A percentile compares a stretch with the other conserved stretches of the same genome.
phyloP scores from a whole-genome alignment of 371 early-diverging fungal genomes.

The Mucor lusitanicus region DNA sequence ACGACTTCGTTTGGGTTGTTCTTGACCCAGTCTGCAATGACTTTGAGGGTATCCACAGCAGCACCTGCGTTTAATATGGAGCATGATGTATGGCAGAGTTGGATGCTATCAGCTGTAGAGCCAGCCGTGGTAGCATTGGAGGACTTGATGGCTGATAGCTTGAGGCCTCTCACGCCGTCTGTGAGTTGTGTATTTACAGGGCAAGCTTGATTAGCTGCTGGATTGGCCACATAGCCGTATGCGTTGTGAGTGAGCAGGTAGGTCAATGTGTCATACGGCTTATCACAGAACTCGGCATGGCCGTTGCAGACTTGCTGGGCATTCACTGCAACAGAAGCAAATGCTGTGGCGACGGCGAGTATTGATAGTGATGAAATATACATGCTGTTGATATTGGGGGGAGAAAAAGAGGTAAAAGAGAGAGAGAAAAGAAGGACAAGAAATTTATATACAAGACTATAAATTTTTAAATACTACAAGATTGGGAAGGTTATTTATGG shows the following conservation, averaged over 20 bases:
- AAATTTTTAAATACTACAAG: neutral
- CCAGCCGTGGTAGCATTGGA: slow-evolving; percentile 22
- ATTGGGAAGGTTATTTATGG: neutral
- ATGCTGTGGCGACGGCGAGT: slow-evolving; percentile 2
- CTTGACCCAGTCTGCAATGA: slow-evolving; percentile 58
- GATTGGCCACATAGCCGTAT: slow-evolving; percentile 55
- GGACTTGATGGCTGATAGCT: slow-evolving; percentile 63
- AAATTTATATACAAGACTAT: neutral
- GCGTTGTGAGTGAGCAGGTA: slow-evolving; percentile 78
- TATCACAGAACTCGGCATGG: slow-evolving; percentile 63
- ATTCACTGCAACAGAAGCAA: neutral
- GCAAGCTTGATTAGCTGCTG: slow-evolving; percentile 73
- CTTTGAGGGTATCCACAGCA: slow-evolving; percentile 47
- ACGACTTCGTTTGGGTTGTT: slow-evolving; percentile 66
- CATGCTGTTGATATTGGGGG: neutral
- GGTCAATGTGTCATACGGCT: slow-evolving; percentile 57
- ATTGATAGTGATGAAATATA: slow-evolving; percentile 1
- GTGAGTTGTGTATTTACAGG: slow-evolving; percentile 61
- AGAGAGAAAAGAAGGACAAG: neutral
- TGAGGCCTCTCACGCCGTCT: slow-evolving; percentile 74
- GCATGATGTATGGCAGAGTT: slow-evolving; percentile 73
- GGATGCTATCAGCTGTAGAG: slow-evolving; percentile 37
- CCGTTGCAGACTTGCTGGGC: slow-evolving; percentile 71
- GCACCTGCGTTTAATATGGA: slow-evolving; percentile 62
- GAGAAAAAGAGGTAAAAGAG: neutral